phyloP scores from a whole-genome alignment of 768 basidiomycete species.

The Boletus fagicola region DNA sequence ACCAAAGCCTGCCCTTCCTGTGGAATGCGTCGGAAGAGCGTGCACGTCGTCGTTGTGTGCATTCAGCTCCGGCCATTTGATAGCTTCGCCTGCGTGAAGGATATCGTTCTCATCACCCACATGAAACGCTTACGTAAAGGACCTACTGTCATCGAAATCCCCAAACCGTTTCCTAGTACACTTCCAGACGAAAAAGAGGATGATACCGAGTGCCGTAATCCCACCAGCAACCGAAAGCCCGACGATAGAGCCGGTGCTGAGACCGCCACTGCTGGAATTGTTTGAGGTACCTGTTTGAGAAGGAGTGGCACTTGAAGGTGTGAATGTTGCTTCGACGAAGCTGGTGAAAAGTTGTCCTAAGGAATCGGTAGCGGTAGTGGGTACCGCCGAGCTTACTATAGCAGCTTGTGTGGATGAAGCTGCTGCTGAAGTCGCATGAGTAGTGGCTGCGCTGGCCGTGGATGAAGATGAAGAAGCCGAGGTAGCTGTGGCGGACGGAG shows the following conservation, averaged over 20 bases:
- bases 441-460: not conserved
- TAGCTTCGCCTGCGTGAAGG: constrained; percentile 61
- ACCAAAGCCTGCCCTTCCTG: constrained; percentile 66
- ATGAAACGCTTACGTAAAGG: constrained; percentile 14
- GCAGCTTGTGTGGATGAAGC: not conserved
- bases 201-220: constrained; percentile 65
- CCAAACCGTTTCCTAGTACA: constrained; percentile 74
- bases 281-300: constrained; percentile 22
- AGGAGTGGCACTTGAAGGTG: constrained; percentile 27
- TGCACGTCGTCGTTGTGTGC: constrained; percentile 56
- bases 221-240: constrained; percentile 83
- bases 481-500: constrained; percentile 13
- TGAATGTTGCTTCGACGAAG: constrained; percentile 9
- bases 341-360: constrained; percentile 32
- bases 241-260: constrained; percentile 70
- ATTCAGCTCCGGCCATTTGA: constrained; percentile 90
- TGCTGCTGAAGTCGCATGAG: constrained; percentile 5
- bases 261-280: constrained; percentile 31
- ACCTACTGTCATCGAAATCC: constrained; percentile 79
- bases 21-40: constrained; percentile 65
- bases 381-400: constrained; percentile 3
- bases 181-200: constrained; percentile 83
- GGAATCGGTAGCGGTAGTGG: constrained; percentile 30
- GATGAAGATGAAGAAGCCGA: constrained; percentile 3
- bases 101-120: not conserved